phyloP scores from a whole-genome alignment of 192 early-diverging fungal species.

The Mortierella claussenii region DNA sequence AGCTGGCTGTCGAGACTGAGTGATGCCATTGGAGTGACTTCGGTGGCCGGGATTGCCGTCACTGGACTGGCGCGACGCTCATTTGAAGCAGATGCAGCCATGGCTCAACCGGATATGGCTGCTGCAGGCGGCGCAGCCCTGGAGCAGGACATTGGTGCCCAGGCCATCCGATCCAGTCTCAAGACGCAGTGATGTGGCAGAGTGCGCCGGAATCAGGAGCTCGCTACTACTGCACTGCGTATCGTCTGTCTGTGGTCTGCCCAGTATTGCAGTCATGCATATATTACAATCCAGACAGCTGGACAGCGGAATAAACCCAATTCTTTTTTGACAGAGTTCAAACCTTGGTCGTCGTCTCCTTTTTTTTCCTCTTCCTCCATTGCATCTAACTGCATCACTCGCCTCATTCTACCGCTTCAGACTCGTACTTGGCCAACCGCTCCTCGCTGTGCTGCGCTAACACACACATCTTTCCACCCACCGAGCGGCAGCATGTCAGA shows the following conservation, averaged over 20 bases:
- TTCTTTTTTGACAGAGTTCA: background rate
- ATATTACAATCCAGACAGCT: no score
- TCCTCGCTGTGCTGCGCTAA: no score
- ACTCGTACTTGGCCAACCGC: no score
- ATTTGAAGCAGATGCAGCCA: background rate
- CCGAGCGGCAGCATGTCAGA: no score
- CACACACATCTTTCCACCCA: no score
- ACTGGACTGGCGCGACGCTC: slow-evolving; percentile 2
- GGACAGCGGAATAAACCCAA: no score
- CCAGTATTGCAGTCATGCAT: no score
- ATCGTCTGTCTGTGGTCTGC: no score
- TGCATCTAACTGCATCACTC: background rate
- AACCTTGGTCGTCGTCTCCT: background rate
- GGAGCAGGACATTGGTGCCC: slow-evolving; percentile 28
- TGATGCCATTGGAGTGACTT: slow-evolving; percentile 13
- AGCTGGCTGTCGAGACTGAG: slow-evolving; percentile 39
- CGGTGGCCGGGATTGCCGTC: slow-evolving; percentile 7
- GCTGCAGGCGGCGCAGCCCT: background rate
- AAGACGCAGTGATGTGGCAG: slow-evolving; percentile 26
- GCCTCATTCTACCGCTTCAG: no score
- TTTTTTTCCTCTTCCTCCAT: background rate
- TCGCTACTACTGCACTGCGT: no score
- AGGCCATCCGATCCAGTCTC: slow-evolving; percentile 35
- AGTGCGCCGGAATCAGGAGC: no score
- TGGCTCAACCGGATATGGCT: background rate